These are phyloP conservation scores for Plasmopara halstedii DNA, from an alignment of 352 stramenopile genomes.

Conservation along the genomic window DNA sequence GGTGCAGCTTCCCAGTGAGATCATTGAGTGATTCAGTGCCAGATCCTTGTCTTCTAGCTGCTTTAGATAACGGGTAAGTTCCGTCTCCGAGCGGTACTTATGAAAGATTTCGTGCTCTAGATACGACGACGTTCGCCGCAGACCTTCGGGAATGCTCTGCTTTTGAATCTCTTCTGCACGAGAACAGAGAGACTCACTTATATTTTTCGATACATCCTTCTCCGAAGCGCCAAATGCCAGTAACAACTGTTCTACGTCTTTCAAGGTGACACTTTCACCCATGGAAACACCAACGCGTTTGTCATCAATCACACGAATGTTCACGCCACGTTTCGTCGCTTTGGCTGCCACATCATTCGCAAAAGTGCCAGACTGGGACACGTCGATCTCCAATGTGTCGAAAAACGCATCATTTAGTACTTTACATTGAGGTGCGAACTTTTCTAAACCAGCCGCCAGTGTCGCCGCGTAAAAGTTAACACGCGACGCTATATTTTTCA, in stretches of 20 bases:
- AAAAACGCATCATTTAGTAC: constrained; percentile 88
- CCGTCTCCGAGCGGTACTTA: constrained; percentile 95
- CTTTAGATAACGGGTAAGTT: constrained; percentile 96
- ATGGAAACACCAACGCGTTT: constrained; percentile 92
- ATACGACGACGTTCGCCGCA: constrained; percentile 71
- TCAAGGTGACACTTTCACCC: constrained; percentile 92
- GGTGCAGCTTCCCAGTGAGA: constrained; percentile 98
- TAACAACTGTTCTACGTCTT: constrained; percentile 87
- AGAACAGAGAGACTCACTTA: constrained; percentile 41
- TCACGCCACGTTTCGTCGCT: constrained; percentile 66
- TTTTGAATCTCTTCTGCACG: constrained; percentile 46
- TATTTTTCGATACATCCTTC: constrained; percentile 25
- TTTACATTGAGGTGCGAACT: constrained; percentile 45
- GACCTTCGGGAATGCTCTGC: constrained; percentile 46
- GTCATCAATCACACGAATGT: constrained; percentile 82
- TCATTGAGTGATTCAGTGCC: constrained; percentile 99
- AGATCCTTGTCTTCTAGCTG: constrained; percentile 97
- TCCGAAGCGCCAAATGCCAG: constrained; percentile 54
- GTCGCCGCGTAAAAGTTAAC: constrained; percentile 91
- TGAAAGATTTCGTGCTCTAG: constrained; percentile 96
- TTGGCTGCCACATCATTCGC: constrained; percentile 68
- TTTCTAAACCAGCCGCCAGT: constrained; percentile 86
- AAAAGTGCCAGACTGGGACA: constrained; percentile 74
- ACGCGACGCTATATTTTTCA: constrained; percentile 89
- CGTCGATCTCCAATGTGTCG: constrained; percentile 93